Evolutionary conservation across 176 grass and related monocot species (phyloP).

Genomic region (Elaeis guineensis): DNA sequence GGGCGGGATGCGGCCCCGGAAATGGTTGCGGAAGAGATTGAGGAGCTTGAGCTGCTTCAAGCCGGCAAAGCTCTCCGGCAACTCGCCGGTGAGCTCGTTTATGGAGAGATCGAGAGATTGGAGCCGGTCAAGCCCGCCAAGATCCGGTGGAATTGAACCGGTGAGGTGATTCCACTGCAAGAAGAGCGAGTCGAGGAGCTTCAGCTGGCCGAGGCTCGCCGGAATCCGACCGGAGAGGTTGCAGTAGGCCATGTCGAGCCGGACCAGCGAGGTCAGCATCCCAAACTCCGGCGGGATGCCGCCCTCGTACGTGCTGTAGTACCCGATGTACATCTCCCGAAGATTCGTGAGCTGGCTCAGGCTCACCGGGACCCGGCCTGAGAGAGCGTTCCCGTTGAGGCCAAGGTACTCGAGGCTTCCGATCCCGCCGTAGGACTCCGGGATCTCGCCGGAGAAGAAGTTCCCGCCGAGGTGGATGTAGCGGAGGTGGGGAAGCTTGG

Average conservation of each 20-base stretch:
- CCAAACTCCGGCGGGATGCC: conserved; percentile 60
- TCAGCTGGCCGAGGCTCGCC: conserved; percentile 34
- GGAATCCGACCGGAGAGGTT: conserved; percentile 50
- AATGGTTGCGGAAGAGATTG: conserved; percentile 65
- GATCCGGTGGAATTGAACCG: conserved; percentile 35
- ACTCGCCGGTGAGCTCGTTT: conserved; percentile 70
- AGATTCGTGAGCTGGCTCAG: conserved; percentile 21
- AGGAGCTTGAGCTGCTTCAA: conserved; percentile 38
- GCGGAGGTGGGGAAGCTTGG: conserved; percentile 7
- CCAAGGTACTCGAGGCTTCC: conserved; percentile 48
- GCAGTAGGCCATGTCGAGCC: conserved; percentile 67
- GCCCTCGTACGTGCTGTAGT: conserved; percentile 64
- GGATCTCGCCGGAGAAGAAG: conserved; percentile 70
- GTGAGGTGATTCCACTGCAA: conserved; percentile 53
- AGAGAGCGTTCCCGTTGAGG: conserved; percentile 58
- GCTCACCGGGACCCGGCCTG: conserved; percentile 28
- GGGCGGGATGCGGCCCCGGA: conserved; percentile 43
- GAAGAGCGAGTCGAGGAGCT: conserved; percentile 54
- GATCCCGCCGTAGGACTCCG: conserved; percentile 36
- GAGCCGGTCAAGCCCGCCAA: conserved; percentile 29
- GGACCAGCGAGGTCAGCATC: conserved; percentile 23
- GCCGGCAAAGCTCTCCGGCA: conserved; percentile 30
- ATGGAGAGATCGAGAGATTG: conserved; percentile 62
- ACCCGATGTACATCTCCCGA: conserved; percentile 51
- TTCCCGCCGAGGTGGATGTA: conserved; percentile 80